A percentile compares a stretch with the other conserved stretches of the same genome.
Evolutionary conservation across 2,329 filamentous ascomycete species (phyloP).

Genomic region (Pseudogymnoascus sp.): DNA sequence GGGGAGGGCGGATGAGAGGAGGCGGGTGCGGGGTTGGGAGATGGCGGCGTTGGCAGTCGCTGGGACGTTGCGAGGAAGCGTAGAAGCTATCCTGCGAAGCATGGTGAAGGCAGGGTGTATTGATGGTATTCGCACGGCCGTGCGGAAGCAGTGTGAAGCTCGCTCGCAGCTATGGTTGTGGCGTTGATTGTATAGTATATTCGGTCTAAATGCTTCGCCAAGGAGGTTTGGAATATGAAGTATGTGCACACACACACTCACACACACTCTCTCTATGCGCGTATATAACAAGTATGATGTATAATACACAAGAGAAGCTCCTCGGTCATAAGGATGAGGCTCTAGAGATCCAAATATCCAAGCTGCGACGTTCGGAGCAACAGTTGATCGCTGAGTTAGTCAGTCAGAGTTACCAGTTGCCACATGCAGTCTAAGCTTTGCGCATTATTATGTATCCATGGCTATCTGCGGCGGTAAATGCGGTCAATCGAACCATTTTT

Average conservation of each 20-base stretch:
- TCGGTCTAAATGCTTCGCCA: too few relatives aligned
- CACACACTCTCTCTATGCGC: background rate
- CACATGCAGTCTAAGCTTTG: background rate
- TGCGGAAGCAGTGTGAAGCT: background rate
- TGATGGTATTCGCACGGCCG: background rate
- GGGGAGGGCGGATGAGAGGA: constrained; percentile 18
- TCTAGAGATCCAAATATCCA: background rate
- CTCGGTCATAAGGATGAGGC: background rate
- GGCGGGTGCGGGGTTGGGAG: constrained; percentile 13
- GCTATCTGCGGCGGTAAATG: background rate
- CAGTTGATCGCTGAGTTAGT: background rate
- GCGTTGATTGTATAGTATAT: too few relatives aligned
- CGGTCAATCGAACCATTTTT: background rate
- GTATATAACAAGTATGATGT: background rate
- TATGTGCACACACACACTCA: too few relatives aligned
- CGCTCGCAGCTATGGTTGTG: background rate
- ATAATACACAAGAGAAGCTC: background rate
- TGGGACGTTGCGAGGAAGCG: constrained; percentile 20
- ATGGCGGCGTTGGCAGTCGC: constrained; percentile 15
- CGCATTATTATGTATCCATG: background rate
- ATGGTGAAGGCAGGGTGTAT: constrained; percentile 17
- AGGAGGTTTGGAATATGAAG: too few relatives aligned
- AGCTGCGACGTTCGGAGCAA: background rate
- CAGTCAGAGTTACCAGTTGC: background rate
- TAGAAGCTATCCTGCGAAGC: constrained; percentile 24